These are phyloP conservation scores for Tolypocladium tropicale DNA, from an alignment of 2,329 filamentous ascomycete genomes.

Conservation along the genomic window DNA sequence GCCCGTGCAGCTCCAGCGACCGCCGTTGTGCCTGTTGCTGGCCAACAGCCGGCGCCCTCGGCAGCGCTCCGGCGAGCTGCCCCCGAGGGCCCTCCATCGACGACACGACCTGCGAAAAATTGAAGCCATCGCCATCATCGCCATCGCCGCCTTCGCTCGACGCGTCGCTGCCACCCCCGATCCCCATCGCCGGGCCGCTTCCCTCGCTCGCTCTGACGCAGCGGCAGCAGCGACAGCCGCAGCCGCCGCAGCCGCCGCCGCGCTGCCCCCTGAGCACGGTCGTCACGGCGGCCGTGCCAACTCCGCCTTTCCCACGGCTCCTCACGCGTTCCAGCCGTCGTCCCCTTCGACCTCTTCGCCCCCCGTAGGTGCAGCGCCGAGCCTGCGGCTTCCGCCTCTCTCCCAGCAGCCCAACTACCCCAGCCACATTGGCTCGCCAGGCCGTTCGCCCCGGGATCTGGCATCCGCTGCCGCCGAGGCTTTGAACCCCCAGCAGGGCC, in stretches of 20 bases:
- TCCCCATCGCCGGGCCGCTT: background rate
- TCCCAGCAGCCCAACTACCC: constrained; percentile 22
- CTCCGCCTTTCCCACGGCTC: constrained; percentile 36
- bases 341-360: constrained; percentile 11
- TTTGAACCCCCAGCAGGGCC: background rate
- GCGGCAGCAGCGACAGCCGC: background rate
- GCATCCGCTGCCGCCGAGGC: background rate
- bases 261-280: constrained; percentile 24
- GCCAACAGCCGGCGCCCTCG: constrained; percentile 2
- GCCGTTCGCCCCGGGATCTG: background rate
- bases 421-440: background rate
- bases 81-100: background rate
- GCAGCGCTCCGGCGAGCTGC: background rate
- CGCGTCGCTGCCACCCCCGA: background rate
- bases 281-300: constrained; percentile 34
- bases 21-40: background rate
- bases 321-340: constrained; percentile 25
- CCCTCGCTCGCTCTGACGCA: background rate
- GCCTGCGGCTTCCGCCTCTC: constrained; percentile 16
- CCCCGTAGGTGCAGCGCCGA: constrained; percentile 18
- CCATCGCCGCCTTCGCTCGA: background rate
- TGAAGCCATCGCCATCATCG: constrained; percentile 1
- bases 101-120: background rate
- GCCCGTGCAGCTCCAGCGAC: background rate
- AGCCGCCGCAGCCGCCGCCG: background rate